Evolutionary conservation across 192 early-diverging fungal species (phyloP).

Genomic region (Powellomyces hirtus): DNA sequence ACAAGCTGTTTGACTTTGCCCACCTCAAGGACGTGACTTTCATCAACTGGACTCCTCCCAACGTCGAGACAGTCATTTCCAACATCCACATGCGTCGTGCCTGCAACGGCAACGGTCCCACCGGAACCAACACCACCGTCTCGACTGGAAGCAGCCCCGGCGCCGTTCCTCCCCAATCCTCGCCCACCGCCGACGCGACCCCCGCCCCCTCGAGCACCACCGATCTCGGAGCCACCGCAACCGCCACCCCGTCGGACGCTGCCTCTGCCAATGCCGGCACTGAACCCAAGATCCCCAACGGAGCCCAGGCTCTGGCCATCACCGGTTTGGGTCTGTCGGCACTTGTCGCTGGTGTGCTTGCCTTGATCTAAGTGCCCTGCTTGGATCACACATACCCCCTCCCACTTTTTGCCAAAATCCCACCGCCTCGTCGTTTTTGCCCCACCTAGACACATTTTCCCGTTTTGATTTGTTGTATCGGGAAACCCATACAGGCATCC

Average conservation of each 20-base stretch:
- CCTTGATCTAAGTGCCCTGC: not conserved
- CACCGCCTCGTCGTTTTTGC: too few relatives aligned
- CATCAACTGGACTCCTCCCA: not conserved
- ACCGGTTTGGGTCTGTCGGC: not conserved
- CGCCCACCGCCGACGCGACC: not conserved
- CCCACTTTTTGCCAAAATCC: too few relatives aligned
- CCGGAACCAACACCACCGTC: slow-evolving; percentile 7
- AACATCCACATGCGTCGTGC: slow-evolving; percentile 22
- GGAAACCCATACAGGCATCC: too few relatives aligned
- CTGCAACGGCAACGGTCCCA: slow-evolving; percentile 15
- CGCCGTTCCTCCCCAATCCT: not conserved
- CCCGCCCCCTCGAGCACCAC: not conserved
- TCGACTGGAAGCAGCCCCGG: not conserved
- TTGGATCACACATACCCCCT: too few relatives aligned
- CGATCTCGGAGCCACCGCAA: not conserved
- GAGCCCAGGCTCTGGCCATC: not conserved
- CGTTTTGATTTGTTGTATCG: too few relatives aligned
- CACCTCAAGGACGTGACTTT: slow-evolving; percentile 34
- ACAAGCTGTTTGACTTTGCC: slow-evolving; percentile 25
- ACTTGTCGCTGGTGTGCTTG: not conserved
- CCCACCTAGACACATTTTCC: too few relatives aligned
- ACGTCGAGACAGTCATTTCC: not conserved
- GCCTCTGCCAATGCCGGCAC: not conserved
- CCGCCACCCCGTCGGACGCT: not conserved
- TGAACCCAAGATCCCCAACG: not conserved